Evolutionary conservation across 495 filamentous ascomycete genomes (phyloP), one percentile per base, ranked within the genome.

Genomic region (Aspergillus olivimuriae): DNA sequence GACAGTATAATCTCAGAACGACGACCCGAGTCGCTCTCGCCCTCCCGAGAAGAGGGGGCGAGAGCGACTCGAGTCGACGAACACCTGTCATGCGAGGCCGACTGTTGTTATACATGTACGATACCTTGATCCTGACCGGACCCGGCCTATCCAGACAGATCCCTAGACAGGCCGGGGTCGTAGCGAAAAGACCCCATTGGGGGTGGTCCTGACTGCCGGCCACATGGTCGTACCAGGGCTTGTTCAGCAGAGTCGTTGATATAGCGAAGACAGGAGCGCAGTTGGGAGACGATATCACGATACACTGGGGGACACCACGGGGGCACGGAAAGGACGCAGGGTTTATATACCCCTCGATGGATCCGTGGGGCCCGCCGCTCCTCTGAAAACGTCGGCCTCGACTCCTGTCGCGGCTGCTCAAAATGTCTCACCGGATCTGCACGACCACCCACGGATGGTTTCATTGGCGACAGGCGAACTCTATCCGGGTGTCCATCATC

Each of bases 1-100:
- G 68, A 77, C 76, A 77, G 76, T 80, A 74, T 80, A 75, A 72
- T 80, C 76, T 80, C 76, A 80, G 76, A 76, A 74, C 74, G 57
- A 63, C 53, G n/a, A n/a, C n/a, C n/a, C n/a, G n/a, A n/a, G n/a
- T n/a, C n/a, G n/a, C n/a, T n/a, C n/a, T n/a, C n/a, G n/a, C n/a
- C n/a, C n/a, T n/a, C n/a, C n/a, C n/a, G n/a, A n/a, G n/a, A n/a
- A n/a, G 24, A 39, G 18, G 33, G 15, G 17, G 24, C 45, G 45
- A 28, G 26, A 39, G 28, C 28, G 36, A 44, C 47, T 14, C 50
- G 32, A 48, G 46, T 49, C 63, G n/a, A n/a, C n/a, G 73, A 74
- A 76, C 75, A 79, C 75, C 75, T 75, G 75, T 76, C 73, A 76
- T 76, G 73, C 74, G 72, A 58, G 62, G 54, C 62, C 66, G 70